Evolutionary conservation across 192 early-diverging fungal genomes (phyloP), one percentile per base, ranked within the genome.

Genomic region (Linnemannia zychae): DNA sequence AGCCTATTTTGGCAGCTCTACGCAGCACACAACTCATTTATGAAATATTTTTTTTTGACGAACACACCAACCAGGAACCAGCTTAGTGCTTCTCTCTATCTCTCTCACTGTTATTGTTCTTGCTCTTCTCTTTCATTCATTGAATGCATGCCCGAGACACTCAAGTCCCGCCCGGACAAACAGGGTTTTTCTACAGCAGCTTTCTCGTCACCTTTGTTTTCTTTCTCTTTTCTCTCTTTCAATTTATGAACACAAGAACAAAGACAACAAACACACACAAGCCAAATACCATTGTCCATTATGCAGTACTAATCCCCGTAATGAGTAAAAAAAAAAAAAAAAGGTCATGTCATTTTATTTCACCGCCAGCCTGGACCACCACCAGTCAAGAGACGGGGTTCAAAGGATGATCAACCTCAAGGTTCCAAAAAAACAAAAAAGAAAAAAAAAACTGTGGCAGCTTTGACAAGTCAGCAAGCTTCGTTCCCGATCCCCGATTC

Each of bases 301-400:
- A 4, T 11, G 9, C 28, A 28, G 12, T 12, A 63, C 57, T 63
- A 63, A 63, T 63, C 57, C 57, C 57, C 57, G 57, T 63, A 63
- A 63, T 28, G 24, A 24, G 24, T 28, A 31, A 60, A 20, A 53
- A 22, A 53, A 4, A 53, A 53, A 53, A 53, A 22, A 60, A 63
- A 57, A 33, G 0, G 22, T 28, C 24, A 31, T 33, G 57, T 13
- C 28, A 63, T 1, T 17, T 57, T 57, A 3, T 63, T 63, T 63
- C 57, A 63, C 57, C 57, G 28, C 57, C 24, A 63, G 57, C 57
- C 57, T 63, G 57, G 28, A 63, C 57, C 57, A 63, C 57, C 57
- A 63, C 28, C 15, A 3, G 28, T 3, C 28, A 24, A n/a, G 22
- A 4, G 57, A 63, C 57, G 57, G 57, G 57, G 28, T 28, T 63